phyloP scores from a whole-genome alignment of 2,329 filamentous ascomycete species.

The Exophiala viscosa region DNA sequence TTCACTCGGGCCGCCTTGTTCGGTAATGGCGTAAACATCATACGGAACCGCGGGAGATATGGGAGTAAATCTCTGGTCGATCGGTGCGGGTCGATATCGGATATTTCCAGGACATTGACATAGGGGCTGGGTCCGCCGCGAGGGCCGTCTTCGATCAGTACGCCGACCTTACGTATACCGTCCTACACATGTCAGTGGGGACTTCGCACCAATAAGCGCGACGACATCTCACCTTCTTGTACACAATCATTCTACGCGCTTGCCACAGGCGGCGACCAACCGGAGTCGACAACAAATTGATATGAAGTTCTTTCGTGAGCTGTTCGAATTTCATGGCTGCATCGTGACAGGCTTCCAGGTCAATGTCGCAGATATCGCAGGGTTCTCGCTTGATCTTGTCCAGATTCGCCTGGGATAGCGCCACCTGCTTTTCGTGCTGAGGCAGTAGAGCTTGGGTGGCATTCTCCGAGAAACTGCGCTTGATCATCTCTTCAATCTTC shows the following conservation, averaged over 20 bases:
- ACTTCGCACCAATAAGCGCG: background rate
- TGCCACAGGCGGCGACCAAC: slow-evolving; percentile 76
- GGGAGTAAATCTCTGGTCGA: slow-evolving; percentile 83
- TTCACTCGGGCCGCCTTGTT: slow-evolving; percentile 64
- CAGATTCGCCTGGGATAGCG: slow-evolving; percentile 84
- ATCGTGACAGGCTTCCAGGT: slow-evolving; percentile 76
- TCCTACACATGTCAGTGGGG: slow-evolving; percentile 50
- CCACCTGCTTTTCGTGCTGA: slow-evolving; percentile 92
- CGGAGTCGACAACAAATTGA: slow-evolving; percentile 71
- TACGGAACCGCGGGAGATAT: slow-evolving; percentile 69
- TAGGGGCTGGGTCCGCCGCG: slow-evolving; percentile 60
- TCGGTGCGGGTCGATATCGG: slow-evolving; percentile 62
- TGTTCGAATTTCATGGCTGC: slow-evolving; percentile 75
- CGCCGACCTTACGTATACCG: slow-evolving; percentile 74
- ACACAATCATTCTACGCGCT: slow-evolving; percentile 73
- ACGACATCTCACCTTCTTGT: slow-evolving; percentile 54
- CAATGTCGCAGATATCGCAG: slow-evolving; percentile 75
- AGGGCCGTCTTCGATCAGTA: slow-evolving; percentile 73
- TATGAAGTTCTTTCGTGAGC: slow-evolving; percentile 76
- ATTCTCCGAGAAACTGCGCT: slow-evolving; percentile 97
- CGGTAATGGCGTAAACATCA: slow-evolving; percentile 64
- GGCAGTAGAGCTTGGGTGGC: slow-evolving; percentile 90
- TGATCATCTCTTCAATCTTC: slow-evolving; percentile 99
- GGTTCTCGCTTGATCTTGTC: slow-evolving; percentile 83
- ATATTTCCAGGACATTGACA: slow-evolving; percentile 75